phyloP scores from a whole-genome alignment of 192 early-diverging fungal genomes.

The Fimicolochytrium jonesii region DNA sequence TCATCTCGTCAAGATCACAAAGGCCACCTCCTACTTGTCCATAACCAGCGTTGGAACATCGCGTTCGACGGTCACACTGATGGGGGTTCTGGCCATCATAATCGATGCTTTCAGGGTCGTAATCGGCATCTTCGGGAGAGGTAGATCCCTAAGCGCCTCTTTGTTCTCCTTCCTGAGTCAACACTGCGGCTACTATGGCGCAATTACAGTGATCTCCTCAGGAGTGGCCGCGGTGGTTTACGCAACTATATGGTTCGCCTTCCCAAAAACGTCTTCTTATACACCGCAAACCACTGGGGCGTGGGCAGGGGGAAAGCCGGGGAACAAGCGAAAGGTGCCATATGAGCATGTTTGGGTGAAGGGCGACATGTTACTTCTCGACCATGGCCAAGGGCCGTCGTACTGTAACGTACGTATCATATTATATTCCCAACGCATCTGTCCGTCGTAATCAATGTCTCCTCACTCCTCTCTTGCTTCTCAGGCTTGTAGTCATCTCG shows the following conservation, averaged over 20 bases:
- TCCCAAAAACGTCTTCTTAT: conserved; percentile 16
- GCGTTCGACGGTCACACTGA: no score
- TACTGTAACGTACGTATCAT: conserved; percentile 24
- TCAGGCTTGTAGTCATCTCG: conserved; percentile 22
- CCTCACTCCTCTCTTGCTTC: no score
- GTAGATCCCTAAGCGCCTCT: background rate
- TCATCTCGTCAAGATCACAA: no score
- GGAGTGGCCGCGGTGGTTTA: conserved; percentile 6
- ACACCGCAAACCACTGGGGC: background rate
- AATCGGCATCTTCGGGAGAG: no score
- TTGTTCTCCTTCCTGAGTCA: conserved; percentile 8
- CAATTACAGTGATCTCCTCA: background rate
- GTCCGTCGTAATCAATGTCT: no score
- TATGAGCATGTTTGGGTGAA: conserved; percentile 26
- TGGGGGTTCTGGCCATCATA: no score
- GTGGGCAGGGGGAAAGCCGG: background rate
- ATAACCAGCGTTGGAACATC: no score
- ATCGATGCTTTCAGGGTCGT: no score
- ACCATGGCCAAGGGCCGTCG: conserved; percentile 22
- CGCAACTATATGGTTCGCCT: background rate
- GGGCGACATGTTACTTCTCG: conserved; percentile 21
- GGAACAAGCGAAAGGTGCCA: conserved; percentile 7
- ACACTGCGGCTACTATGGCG: conserved; percentile 10
- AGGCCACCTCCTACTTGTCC: no score
- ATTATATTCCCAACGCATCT: no score